Base-by-base conservation (phyloP, 31 red algal species). In the Endocladia muricata region DNA sequence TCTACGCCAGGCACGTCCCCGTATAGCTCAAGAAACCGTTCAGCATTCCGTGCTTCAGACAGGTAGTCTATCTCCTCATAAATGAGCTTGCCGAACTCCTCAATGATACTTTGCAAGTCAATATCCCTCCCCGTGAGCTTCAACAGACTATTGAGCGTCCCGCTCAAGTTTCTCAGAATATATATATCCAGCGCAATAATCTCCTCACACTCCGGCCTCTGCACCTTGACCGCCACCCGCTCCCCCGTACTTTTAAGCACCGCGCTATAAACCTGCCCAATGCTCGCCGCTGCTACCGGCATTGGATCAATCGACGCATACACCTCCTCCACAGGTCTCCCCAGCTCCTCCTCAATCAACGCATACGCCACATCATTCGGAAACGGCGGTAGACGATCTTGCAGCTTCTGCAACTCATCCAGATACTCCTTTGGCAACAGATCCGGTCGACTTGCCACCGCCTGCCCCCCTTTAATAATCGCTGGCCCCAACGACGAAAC, bases 71-170 rank as follows among this genome's bases (percentile, higher is more conserved):
- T 94, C 75, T 98, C 95, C 40, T 98, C 91, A 36, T 91, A 94
- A 58, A 99, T 99, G 29, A 95, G 88, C 72, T 99, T 99, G n/a
- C 92, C 92, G 88, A 99, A 94, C 68, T 99, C 92, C 42, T 95
- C 92, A 40, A 95, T 90, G 71, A 99, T 87, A 40, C 60, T 74
- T 64, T 93, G 83, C 55, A 99, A 68, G 57, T 99, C 91, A 60
- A 98, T 88, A 37, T 99, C 92, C n/a, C 93, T 73, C 31, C 87
- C 79, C 9, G 94, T 83, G 15, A 93, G 56, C 54, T 88, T 90
- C 67, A 95, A 56, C 5, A 93, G 61, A 30, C 79, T 75, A 62
- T 79, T 93, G 3, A 99, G 23, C 19, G 88, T 69, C 22, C 96
- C 96, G 75, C 77, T 82, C 39, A 95, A 32, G 55, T 96, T 84